phyloP scores from a whole-genome alignment of 371 early-diverging fungal genomes.

The Apophysomyces variabilis region DNA sequence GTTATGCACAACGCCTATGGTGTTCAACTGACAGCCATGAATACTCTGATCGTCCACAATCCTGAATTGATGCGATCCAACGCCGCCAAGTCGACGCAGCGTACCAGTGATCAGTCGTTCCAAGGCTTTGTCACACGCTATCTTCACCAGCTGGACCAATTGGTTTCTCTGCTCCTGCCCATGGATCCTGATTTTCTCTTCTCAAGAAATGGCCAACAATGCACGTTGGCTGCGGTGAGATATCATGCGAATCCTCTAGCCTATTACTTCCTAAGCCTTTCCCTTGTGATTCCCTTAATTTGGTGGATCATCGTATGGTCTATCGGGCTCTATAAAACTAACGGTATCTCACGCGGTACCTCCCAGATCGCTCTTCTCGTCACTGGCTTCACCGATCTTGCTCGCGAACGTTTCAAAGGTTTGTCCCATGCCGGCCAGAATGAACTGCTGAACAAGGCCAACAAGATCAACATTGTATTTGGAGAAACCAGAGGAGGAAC shows the following conservation, averaged over 20 bases:
- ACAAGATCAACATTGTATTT: conserved; percentile 9
- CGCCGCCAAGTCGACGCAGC: background rate
- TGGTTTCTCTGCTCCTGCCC: background rate
- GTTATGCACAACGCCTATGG: background rate
- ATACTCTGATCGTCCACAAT: conserved; percentile 9
- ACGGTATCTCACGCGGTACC: conserved; percentile 24
- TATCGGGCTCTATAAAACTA: conserved; percentile 13
- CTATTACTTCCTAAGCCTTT: background rate
- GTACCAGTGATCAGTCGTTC: background rate
- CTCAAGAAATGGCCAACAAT: background rate
- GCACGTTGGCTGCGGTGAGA: background rate
- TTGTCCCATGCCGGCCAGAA: conserved; percentile 17
- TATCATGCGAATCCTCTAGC: conserved; percentile 1
- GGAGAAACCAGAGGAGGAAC: conserved; percentile 12
- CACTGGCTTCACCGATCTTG: conserved; percentile 18
- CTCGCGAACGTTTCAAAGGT: conserved; percentile 16
- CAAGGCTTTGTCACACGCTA: background rate
- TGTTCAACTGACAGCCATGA: background rate
- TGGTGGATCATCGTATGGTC: conserved; percentile 23
- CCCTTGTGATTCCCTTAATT: conserved; percentile 11
- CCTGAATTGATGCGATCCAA: background rate
- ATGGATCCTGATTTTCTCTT: background rate
- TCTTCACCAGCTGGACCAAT: background rate
- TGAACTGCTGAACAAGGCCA: conserved; percentile 5
- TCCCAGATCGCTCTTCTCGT: conserved; percentile 20